These are phyloP conservation scores for Neopestalotiopsis rosae DNA, from an alignment of 2,329 filamentous ascomycete genomes.

Conservation along the genomic window DNA sequence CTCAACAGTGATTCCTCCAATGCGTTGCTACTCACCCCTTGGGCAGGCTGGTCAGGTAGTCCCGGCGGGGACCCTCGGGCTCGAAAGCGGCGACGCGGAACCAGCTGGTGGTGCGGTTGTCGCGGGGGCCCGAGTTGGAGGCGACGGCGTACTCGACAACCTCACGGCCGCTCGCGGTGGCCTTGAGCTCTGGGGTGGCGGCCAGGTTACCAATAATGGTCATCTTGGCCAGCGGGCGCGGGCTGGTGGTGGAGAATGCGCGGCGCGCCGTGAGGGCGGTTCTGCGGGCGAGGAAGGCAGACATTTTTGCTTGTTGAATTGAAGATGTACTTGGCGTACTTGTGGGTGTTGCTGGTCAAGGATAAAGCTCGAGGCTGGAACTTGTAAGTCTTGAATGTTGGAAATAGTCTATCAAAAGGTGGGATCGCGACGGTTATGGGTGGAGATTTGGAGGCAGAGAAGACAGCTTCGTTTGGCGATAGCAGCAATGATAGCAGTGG, in stretches of 20 bases:
- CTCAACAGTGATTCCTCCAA: too few relatives aligned
- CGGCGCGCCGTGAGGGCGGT: constrained; percentile 59
- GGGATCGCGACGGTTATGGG: not conserved
- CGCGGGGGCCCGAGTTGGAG: constrained; percentile 67
- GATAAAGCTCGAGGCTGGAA: not conserved
- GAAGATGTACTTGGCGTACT: not conserved
- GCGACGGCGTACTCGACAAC: constrained; percentile 80
- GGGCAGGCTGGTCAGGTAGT: constrained; percentile 73
- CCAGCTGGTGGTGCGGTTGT: constrained; percentile 82
- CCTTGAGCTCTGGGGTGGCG: constrained; percentile 75
- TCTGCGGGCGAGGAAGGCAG: constrained; percentile 58
- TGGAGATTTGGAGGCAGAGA: not conserved
- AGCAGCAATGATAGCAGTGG: not conserved
- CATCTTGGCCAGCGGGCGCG: constrained; percentile 76
- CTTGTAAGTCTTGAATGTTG: not conserved
- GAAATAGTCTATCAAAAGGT: not conserved
- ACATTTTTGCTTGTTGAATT: constrained; percentile 37
- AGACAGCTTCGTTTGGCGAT: not conserved
- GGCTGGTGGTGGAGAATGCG: constrained; percentile 76
- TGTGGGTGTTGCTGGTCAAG: not conserved
- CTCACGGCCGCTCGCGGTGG: constrained; percentile 74
- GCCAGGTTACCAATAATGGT: constrained; percentile 86
- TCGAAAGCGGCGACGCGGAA: constrained; percentile 80
- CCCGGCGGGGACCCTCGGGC: constrained; percentile 69
- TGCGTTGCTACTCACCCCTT: constrained; percentile 74